Base-by-base conservation (phyloP, 495 filamentous ascomycete genomes). In the Talaromyces borbonicus region DNA sequence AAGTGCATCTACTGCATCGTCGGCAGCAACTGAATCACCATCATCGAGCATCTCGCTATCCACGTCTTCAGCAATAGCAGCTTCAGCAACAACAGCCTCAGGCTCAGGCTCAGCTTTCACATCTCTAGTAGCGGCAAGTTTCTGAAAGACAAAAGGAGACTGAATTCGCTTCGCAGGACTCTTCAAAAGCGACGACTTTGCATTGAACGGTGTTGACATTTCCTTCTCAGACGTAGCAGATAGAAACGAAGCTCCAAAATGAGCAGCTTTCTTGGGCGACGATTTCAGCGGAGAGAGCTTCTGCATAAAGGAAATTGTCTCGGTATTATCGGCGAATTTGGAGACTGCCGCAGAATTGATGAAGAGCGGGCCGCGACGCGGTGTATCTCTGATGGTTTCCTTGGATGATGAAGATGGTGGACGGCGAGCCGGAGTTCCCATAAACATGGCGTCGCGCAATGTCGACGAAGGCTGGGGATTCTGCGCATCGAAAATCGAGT, bases 401-500 rank as follows among this genome's bases (percentile, higher is more conserved):
- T 69, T 64, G 58, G 75, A 74, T 12, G 75, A 70, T 5, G 71
- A 76, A 5, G 66, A 53, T 6, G 74, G 65, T 2, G 69, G 70
- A 27, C 72, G 62, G 36, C 65, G 60, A 9, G 74, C 69, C 26
- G 75, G 74, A 46, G 70, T 76, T 22, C 62, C 68, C 58, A 73
- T 64, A 23, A 71, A 59, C 8, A 56, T 30, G 0, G 65, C 60
- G 6, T 67, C 63, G 14, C 51, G 64, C 37, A 67, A 65, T 27
- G 65, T 59, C 11, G 68, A 40, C 14, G 38, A 48, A 0, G 58
- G 47, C 42, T 60, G 19, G 25, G 16, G 24, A 7, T 35, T 35
- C 31, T 35, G 31, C 19, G 26, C 14, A 7, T 20, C 24, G 3
- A 55, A 55, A 32, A 63, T 49, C 8, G 54, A 46, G 8, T 58